These are phyloP conservation scores for Hypoxylon sp. DNA, from an alignment of 2,329 filamentous ascomycete genomes.

Conservation along the genomic window DNA sequence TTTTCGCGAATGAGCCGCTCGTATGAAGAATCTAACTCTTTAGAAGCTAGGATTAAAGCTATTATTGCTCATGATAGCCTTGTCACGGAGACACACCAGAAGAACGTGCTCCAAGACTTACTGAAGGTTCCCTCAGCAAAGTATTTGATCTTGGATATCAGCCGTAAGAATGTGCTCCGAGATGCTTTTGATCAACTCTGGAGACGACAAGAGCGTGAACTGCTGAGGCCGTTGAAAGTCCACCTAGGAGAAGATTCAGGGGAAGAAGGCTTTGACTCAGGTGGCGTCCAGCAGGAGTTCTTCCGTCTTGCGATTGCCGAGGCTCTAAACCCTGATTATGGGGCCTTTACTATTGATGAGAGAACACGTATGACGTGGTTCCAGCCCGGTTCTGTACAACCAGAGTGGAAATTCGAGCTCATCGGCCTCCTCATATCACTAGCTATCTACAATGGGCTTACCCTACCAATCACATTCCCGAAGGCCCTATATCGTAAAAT, in stretches of 20 bases:
- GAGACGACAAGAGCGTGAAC: conserved; percentile 84
- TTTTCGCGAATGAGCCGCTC: conserved; percentile 87
- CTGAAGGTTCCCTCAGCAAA: conserved; percentile 77
- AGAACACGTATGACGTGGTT: conserved; percentile 90
- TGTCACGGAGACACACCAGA: conserved; percentile 70
- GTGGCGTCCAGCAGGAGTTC: conserved; percentile 96
- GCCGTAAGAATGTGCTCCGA: conserved; percentile 75
- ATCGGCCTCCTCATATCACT: conserved; percentile 89
- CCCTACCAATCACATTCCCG: conserved; percentile 90
- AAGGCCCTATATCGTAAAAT: conserved; percentile 86
- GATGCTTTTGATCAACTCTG: conserved; percentile 91
- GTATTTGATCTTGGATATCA: conserved; percentile 78
- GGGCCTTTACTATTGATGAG: conserved; percentile 83
- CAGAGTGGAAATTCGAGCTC: conserved; percentile 90
- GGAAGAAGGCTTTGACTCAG: conserved; percentile 92
- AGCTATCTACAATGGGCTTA: conserved; percentile 93
- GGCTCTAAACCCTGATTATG: conserved; percentile 82
- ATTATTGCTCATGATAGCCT: conserved; percentile 69
- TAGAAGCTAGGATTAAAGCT: conserved; percentile 69
- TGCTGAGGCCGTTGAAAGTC: conserved; percentile 89
- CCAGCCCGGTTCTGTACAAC: conserved; percentile 83
- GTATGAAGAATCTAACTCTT: conserved; percentile 77
- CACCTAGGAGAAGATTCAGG: conserved; percentile 85
- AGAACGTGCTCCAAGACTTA: conserved; percentile 72
- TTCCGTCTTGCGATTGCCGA: conserved; percentile 88